Percentiles rank a stretch among this genome's conserved stretches.
phyloP scores from a whole-genome alignment of 768 basidiomycete species.

The Gloeostereum incarnatum region DNA sequence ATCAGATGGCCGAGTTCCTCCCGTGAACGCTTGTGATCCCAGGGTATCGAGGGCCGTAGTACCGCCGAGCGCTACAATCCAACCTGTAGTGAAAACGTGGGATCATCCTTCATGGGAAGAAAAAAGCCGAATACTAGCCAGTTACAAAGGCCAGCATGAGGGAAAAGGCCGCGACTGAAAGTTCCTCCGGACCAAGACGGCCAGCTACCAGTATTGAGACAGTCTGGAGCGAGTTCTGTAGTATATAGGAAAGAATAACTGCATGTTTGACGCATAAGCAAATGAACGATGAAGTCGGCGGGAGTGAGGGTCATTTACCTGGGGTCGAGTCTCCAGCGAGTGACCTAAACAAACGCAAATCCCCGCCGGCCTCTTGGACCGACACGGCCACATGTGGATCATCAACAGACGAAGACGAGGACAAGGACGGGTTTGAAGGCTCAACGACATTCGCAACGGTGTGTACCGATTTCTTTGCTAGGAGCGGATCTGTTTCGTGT shows the following conservation, averaged over 20 bases:
- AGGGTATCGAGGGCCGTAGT: slow-evolving; percentile 72
- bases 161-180: slow-evolving; percentile 65
- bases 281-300: not conserved
- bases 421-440: slow-evolving; percentile 11
- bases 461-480: slow-evolving; percentile 4
- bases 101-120: slow-evolving; percentile 29
- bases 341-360: too few relatives aligned
- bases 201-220: slow-evolving; percentile 54
- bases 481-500: slow-evolving; percentile 22
- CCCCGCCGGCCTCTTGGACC: slow-evolving; percentile 13
- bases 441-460: not conserved
- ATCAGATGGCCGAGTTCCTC: slow-evolving; percentile 47
- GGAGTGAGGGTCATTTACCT: slow-evolving; percentile 23
- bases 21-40: slow-evolving; percentile 71
- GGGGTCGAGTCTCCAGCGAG: slow-evolving; percentile 51
- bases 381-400: slow-evolving; percentile 19
- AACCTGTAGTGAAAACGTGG: slow-evolving; percentile 46
- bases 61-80: slow-evolving; percentile 73
- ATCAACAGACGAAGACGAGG: slow-evolving; percentile 5
- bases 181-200: slow-evolving; percentile 57
- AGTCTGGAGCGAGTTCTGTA: slow-evolving; percentile 72
- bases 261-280: slow-evolving; percentile 4
- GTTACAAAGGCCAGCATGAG: slow-evolving; percentile 75
- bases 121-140: slow-evolving; percentile 42
- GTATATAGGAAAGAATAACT: slow-evolving; percentile 63